These are phyloP conservation scores for Coprinellus micaceus DNA, from an alignment of 768 basidiomycete species.

Conservation along the genomic window DNA sequence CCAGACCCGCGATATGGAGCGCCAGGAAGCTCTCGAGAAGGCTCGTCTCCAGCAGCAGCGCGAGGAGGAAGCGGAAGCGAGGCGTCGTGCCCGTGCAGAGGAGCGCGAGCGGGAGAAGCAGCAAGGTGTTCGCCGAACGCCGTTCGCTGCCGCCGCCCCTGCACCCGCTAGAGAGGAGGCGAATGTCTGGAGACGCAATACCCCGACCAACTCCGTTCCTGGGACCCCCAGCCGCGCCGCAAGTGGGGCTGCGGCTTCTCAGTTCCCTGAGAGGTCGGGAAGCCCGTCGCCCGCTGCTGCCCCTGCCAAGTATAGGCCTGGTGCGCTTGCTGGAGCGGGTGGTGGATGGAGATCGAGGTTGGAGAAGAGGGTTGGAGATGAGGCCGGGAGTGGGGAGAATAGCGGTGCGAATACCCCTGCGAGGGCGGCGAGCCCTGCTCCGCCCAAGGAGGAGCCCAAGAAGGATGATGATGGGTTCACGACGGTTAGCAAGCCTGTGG, in stretches of 20 bases:
- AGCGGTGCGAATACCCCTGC: constrained; percentile 20
- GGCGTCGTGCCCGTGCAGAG: constrained; percentile 35
- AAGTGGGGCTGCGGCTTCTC: constrained; percentile 20
- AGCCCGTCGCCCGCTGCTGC: constrained; percentile 48
- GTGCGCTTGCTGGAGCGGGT: constrained; percentile 32
- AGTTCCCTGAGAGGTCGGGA: constrained; percentile 46
- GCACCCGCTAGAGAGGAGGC: constrained; percentile 24
- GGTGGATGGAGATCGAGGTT: constrained; percentile 43
- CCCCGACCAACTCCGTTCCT: constrained; percentile 26
- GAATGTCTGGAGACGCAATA: constrained; percentile 29
- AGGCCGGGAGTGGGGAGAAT: constrained; percentile 32
- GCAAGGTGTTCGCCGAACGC: constrained; percentile 24
- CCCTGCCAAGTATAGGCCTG: constrained; percentile 42
- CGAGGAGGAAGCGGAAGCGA: constrained; percentile 67
- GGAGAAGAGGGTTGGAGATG: constrained; percentile 57
- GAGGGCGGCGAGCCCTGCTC: constrained; percentile 22
- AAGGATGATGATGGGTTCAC: constrained; percentile 74
- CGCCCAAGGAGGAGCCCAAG: constrained; percentile 40
- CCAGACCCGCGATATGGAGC: constrained; percentile 47
- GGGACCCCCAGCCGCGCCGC: constrained; percentile 25
- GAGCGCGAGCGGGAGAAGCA: constrained; percentile 25
- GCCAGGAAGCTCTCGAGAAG: constrained; percentile 48
- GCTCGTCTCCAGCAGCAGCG: constrained; percentile 59
- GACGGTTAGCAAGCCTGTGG: constrained; percentile 34
- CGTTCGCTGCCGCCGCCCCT: constrained; percentile 20